A percentile compares a stretch with the other conserved stretches of the same genome.
These are phyloP conservation scores for Aspergillus fumigatiaffinis DNA, from an alignment of 2,329 filamentous ascomycete genomes.

Conservation along the genomic window DNA sequence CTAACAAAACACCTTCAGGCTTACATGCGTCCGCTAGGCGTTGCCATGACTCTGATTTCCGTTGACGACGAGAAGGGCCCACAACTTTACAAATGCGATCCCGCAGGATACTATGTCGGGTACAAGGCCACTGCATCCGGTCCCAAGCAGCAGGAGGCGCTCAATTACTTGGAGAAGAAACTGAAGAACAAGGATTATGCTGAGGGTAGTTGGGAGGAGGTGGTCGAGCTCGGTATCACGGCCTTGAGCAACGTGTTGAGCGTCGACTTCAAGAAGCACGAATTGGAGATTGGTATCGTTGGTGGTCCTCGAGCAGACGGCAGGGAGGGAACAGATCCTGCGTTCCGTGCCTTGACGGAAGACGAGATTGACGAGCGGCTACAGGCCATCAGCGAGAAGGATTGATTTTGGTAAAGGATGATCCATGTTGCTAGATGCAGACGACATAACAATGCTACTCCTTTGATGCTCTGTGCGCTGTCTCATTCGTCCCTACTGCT, in stretches of 20 bases:
- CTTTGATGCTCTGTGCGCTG: slow-evolving; percentile 4
- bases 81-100: slow-evolving; percentile 97
- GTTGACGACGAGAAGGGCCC: slow-evolving; percentile 89
- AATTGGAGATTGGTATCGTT: slow-evolving; percentile 96
- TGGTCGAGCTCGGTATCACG: slow-evolving; percentile 93
- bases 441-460: slow-evolving; percentile 19
- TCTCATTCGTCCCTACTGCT: background rate
- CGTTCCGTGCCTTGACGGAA: slow-evolving; percentile 86
- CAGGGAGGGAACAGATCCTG: slow-evolving; percentile 71
- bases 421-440: slow-evolving; percentile 18
- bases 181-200: slow-evolving; percentile 97
- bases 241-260: slow-evolving; percentile 94
- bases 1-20: slow-evolving; percentile 51
- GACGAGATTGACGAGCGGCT: slow-evolving; percentile 98
- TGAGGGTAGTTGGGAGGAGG: slow-evolving; percentile 91
- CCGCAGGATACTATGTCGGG: slow-evolving; percentile 94
- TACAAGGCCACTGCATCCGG: slow-evolving; percentile 98
- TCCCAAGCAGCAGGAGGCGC: slow-evolving; percentile 96
- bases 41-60: slow-evolving; percentile 91
- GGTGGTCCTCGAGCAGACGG: slow-evolving; percentile 81
- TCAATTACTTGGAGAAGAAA: slow-evolving; percentile 99
- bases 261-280: slow-evolving; percentile 99
- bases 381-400: slow-evolving; percentile 98
- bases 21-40: slow-evolving; percentile 96
- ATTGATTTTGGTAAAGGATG: slow-evolving; percentile 53